These are phyloP conservation scores for Jaapia argillacea DNA, from an alignment of 768 basidiomycete genomes.

Conservation along the genomic window DNA sequence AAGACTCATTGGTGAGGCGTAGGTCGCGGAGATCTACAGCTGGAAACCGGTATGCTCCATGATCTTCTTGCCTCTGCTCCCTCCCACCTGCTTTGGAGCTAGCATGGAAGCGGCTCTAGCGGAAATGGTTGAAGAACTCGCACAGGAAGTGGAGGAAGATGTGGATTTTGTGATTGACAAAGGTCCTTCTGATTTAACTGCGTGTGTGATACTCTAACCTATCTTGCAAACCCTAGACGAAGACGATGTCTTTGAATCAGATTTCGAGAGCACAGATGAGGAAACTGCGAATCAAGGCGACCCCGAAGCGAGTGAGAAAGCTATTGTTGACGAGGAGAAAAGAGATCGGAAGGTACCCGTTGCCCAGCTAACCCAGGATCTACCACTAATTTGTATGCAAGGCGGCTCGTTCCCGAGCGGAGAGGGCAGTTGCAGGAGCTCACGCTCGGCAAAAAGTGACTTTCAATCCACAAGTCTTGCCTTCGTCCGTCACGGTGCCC, in stretches of 20 bases:
- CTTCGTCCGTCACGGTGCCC: constrained; percentile 18
- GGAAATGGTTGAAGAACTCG: constrained; percentile 34
- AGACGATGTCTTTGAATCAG: constrained; percentile 72
- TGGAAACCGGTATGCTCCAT: constrained; percentile 52
- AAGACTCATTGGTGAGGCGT: constrained; percentile 43
- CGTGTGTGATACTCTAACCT: too few relatives aligned
- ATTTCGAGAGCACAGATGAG: constrained; percentile 82
- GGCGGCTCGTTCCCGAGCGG: constrained; percentile 46
- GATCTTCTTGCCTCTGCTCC: neutral
- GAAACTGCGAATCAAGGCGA: constrained; percentile 42
- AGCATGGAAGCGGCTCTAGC: constrained; percentile 52
- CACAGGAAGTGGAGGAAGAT: constrained; percentile 62
- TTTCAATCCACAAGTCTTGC: constrained; percentile 45
- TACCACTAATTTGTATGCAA: constrained; percentile 14
- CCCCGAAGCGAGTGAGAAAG: constrained; percentile 44
- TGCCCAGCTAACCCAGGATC: neutral
- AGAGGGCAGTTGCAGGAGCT: constrained; percentile 55
- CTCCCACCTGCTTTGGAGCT: constrained; percentile 42
- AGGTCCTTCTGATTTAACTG: too few relatives aligned
- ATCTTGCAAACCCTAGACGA: constrained; percentile 50
- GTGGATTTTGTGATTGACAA: constrained; percentile 58
- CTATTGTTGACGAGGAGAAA: constrained; percentile 51
- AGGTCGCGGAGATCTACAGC: constrained; percentile 65
- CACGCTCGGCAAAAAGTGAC: constrained; percentile 58
- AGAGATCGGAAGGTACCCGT: constrained; percentile 34